Evolutionary conservation across 2,329 filamentous ascomycete species (phyloP), one percentile per base, ranked within the genome.

Genomic region (Coniochaeta ligniaria): DNA sequence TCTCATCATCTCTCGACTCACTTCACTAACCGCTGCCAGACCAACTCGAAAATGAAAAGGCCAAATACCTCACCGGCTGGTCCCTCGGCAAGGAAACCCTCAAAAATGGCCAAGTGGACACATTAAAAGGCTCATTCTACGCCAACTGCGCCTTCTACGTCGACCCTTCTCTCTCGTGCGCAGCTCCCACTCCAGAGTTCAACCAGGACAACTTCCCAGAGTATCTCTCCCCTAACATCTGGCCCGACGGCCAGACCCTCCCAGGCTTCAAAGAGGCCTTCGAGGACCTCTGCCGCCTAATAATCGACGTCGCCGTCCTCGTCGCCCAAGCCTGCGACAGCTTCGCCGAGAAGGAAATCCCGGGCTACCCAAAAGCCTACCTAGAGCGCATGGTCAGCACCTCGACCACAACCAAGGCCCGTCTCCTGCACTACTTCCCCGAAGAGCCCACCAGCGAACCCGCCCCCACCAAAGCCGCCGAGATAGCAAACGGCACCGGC

Each of bases 391-490:
- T 98, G 6, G 94, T 99, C 56, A 85, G 86, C 72, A 89, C 86
- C 0, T 96, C 92, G 57, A 88, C 87, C 36, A 96, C 90, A 0
- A 96, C 92, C 41, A 98, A 99, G 75, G 95, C 95, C 1, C 82
- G 95, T 14, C 79, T 99, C 31, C 77, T 98, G 67, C 95, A 99
- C 76, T 99, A 99, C 75, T 98, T 93, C 68, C 94, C 94, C 1
- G 81, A 81, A 70, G 76, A 74, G 24, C 70, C 72, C 11, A 68
- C 69, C 17, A 20, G 7, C 9, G 67, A 69, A 22, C 66, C 74
- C 16, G 67, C 69, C 17, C 70, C 64, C 35, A 59, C 57, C 43
- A 59, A 63, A 52, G 58, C 73, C 17, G 69, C 74, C 63, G 64
- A 74, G 64, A 43, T 60, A 26, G 68, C 67, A n/a, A 72, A 71